A percentile compares a stretch with the other conserved stretches of the same genome.
These are phyloP conservation scores for Apiospora saccharicola DNA, from an alignment of 2,329 filamentous ascomycete genomes.

Conservation along the genomic window DNA sequence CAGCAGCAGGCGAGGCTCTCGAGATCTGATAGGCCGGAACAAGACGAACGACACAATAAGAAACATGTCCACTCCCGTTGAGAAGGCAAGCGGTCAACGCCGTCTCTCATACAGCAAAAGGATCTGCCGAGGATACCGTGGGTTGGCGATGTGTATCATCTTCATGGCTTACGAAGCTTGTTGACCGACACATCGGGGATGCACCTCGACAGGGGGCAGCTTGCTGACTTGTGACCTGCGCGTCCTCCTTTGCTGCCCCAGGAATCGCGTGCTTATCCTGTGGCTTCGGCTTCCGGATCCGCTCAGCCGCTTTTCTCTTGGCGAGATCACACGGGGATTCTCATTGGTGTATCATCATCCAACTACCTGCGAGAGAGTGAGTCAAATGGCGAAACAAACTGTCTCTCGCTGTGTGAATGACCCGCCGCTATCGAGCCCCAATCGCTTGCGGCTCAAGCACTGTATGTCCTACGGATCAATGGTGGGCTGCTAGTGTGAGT, in stretches of 20 bases:
- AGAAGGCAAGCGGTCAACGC: neutral
- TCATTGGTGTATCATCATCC: slow-evolving; percentile 3
- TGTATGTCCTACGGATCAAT: neutral
- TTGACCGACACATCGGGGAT: neutral
- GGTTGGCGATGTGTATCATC: neutral
- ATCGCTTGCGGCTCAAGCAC: slow-evolving; percentile 4
- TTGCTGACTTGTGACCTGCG: slow-evolving; percentile 12
- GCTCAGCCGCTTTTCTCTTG: slow-evolving; percentile 17
- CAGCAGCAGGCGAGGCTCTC: neutral
- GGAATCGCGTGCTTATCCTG: neutral
- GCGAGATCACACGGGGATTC: neutral
- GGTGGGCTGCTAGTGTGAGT: neutral
- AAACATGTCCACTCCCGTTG: neutral
- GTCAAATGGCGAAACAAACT: slow-evolving; percentile 2
- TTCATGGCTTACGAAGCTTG: slow-evolving; percentile 8
- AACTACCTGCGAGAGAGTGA: slow-evolving; percentile 11
- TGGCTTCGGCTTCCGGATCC: slow-evolving; percentile 3
- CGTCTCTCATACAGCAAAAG: neutral
- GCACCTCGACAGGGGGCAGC: neutral
- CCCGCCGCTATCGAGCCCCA: neutral
- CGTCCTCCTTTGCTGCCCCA: neutral
- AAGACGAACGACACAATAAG: neutral
- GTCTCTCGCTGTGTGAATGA: neutral
- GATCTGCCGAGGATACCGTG: neutral
- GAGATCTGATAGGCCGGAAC: neutral